Conservation (phyloP, 331 rosid genomes). For the Pyracantha coccinea region DNA sequence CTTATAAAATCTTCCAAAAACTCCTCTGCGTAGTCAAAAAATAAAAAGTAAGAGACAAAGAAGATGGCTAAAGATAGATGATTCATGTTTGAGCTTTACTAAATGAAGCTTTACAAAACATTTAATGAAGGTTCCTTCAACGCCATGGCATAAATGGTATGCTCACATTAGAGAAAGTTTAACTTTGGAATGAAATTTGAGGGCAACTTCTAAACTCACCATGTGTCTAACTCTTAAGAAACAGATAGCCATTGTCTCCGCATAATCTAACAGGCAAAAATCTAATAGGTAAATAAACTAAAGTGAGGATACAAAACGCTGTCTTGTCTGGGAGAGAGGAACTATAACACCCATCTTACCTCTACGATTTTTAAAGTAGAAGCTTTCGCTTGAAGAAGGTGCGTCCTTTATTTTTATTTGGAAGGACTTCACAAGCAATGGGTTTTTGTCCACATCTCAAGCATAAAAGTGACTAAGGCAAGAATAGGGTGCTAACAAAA, state of each 20-base stretch:
- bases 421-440: neutral
- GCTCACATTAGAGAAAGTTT: neutral
- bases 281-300: neutral
- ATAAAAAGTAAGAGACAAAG: neutral
- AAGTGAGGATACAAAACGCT: neutral
- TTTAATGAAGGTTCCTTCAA: neutral
- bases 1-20: constrained; percentile 74
- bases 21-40: constrained; percentile 45
- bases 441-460: neutral
- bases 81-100: neutral
- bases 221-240: neutral
- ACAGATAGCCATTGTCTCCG: neutral
- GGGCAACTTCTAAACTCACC: neutral
- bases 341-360: neutral
- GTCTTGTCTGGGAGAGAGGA: too few species aligned
- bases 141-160: neutral
- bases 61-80: neutral
- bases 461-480: neutral
- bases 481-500: neutral
- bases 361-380: neutral
- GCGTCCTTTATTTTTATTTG: neutral
- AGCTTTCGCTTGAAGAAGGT: neutral
- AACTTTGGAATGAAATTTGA: neutral
- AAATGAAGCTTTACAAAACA: neutral
- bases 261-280: neutral